Conservation (phyloP, 345 rosid genomes). For the Aethionema arabicum region DNA sequence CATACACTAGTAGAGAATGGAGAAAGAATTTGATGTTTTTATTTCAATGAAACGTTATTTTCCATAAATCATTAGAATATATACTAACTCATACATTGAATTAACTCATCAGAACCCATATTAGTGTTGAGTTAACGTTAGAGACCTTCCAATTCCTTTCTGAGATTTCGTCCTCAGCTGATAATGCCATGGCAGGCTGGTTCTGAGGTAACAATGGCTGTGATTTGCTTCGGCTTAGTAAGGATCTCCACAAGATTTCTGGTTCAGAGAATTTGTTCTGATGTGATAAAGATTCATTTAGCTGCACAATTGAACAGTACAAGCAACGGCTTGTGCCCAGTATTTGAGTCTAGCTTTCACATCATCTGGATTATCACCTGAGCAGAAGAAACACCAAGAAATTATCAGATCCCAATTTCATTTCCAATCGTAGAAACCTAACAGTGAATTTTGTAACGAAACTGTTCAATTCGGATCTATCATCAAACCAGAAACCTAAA, state of each 20-base stretch:
- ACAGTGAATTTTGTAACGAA: not conserved
- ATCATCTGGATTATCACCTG: conserved; percentile 95
- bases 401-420: not conserved
- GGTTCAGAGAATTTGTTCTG: not conserved
- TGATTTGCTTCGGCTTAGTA: not conserved
- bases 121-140: conserved; percentile 10
- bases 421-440: no score
- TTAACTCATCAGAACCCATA: conserved; percentile 7
- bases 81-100: conserved; percentile 26
- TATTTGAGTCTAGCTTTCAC: conserved; percentile 92
- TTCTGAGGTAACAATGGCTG: not conserved
- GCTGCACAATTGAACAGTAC: conserved; percentile 84
- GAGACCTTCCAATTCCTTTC: conserved; percentile 29
- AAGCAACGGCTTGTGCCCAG: conserved; percentile 98
- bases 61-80: conserved; percentile 25
- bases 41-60: conserved; percentile 19
- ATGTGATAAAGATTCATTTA: conserved; percentile 32
- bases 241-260: not conserved
- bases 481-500: not conserved
- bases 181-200: no score
- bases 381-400: not conserved
- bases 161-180: conserved; percentile 9
- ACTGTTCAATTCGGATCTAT: not conserved
- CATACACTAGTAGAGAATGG: not conserved
- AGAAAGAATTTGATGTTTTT: conserved; percentile 20